Percentiles rank a stretch among this genome's conserved stretches.
Conservation (phyloP, 306 rosid genomes). For the Rubus parviflorus region DNA sequence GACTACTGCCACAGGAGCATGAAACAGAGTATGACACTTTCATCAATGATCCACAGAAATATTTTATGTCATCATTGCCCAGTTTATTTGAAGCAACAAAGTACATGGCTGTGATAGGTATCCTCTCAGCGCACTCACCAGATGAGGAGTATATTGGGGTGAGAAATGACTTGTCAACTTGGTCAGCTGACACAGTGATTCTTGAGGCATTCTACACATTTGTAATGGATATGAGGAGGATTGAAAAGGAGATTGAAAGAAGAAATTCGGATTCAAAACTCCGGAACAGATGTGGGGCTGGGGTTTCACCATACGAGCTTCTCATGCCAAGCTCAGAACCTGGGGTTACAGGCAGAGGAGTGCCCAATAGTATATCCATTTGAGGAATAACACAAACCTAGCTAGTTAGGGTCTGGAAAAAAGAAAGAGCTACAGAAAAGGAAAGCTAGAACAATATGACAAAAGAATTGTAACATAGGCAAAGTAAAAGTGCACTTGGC, state of each 20-base stretch:
- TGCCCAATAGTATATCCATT: slow-evolving; percentile 78
- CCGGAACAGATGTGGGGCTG: slow-evolving; percentile 85
- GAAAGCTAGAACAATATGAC: too few species aligned
- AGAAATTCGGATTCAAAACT: slow-evolving; percentile 48
- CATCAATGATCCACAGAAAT: slow-evolving; percentile 65
- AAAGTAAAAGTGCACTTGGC: background rate
- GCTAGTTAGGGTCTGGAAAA: background rate
- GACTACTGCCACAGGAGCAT: slow-evolving; percentile 45
- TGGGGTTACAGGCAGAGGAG: slow-evolving; percentile 87
- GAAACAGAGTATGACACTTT: slow-evolving; percentile 60
- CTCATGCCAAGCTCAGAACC: slow-evolving; percentile 78
- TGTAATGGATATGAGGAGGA: slow-evolving; percentile 50
- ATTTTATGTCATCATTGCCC: slow-evolving; percentile 59
- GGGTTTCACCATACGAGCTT: slow-evolving; percentile 76
- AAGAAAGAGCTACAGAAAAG: background rate
- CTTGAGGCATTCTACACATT: slow-evolving; percentile 58
- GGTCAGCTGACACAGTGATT: slow-evolving; percentile 66
- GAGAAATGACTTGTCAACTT: slow-evolving; percentile 56
- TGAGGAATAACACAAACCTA: slow-evolving; percentile 20
- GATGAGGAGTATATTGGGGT: slow-evolving; percentile 92
- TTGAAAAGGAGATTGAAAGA: slow-evolving; percentile 65
- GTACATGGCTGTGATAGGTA: slow-evolving; percentile 81
- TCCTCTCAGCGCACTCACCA: slow-evolving; percentile 71
- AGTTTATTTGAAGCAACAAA: slow-evolving; percentile 56
- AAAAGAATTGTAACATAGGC: too few species aligned